Evolutionary conservation across 1,284 basidiomycete genomes (phyloP).

Genomic region (Puccinia coronata): DNA sequence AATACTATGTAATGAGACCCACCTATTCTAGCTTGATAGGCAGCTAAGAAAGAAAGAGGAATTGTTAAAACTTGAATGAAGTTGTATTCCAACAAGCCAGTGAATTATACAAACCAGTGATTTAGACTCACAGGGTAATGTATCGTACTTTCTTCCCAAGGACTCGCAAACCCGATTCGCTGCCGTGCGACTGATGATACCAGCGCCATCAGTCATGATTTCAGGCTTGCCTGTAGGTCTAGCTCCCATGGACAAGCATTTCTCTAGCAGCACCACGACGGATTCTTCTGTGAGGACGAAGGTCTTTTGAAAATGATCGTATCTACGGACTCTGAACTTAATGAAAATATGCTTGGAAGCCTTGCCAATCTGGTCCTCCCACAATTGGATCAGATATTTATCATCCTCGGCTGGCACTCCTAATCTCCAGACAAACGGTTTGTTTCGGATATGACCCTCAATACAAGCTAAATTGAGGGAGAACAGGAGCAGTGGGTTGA

Average conservation of each 20-base stretch:
- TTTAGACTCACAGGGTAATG: conserved; percentile 26
- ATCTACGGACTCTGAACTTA: conserved; percentile 17
- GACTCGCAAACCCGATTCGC: conserved; percentile 1
- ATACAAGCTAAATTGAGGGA: conserved; percentile 23
- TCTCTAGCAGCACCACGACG: neutral
- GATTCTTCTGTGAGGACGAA: neutral
- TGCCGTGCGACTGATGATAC: conserved; percentile 30
- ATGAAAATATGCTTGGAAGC: neutral
- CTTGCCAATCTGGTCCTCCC: conserved; percentile 19
- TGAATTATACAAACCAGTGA: neutral
- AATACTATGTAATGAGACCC: neutral
- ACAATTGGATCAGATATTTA: conserved; percentile 10
- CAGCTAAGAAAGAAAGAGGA: conserved; percentile 18
- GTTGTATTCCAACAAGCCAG: no score
- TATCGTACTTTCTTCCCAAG: neutral
- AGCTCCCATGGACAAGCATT: conserved; percentile 6
- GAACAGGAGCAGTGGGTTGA: neutral
- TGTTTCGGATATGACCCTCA: conserved; percentile 9
- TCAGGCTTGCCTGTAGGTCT: neutral
- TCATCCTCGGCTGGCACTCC: neutral
- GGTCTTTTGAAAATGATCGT: neutral
- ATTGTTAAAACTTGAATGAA: neutral
- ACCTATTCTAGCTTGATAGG: conserved; percentile 46
- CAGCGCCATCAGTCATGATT: conserved; percentile 48
- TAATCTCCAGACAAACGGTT: conserved; percentile 29